A percentile compares a stretch with the other conserved stretches of the same genome.
Evolutionary conservation across 441 rosid species (phyloP).

Genomic region (Bruguiera hainesii): DNA sequence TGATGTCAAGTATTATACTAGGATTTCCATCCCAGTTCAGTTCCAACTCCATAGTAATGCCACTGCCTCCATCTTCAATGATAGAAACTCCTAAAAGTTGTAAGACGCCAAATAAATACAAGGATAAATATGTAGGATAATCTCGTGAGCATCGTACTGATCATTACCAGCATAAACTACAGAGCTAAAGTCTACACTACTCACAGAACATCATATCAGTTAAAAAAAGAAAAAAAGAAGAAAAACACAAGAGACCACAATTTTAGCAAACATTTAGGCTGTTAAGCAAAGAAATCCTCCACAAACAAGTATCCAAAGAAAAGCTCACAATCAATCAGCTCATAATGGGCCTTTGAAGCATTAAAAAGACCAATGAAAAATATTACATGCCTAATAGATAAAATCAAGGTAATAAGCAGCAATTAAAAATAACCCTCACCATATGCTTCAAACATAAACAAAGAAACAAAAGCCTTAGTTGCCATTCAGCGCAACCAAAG

Average conservation of each 20-base stretch:
- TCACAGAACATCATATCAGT: not conserved
- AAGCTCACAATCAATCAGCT: constrained; percentile 1
- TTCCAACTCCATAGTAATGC: constrained; percentile 88
- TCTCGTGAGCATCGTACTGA: not conserved
- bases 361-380: not conserved
- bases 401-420: not conserved
- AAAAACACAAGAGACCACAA: not conserved
- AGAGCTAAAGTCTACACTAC: not conserved
- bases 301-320: not conserved
- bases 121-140: not conserved
- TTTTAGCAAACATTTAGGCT: not conserved
- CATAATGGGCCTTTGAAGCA: not conserved
- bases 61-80: constrained; percentile 50
- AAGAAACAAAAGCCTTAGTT: not conserved
- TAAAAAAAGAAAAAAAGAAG: not conserved
- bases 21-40: constrained; percentile 98
- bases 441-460: not conserved
- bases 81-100: constrained; percentile 58
- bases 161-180: not conserved
- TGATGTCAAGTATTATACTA: constrained; percentile 65
- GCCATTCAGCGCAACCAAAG: not conserved
- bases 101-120: constrained; percentile 1
- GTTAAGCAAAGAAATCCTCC: not conserved
- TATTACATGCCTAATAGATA: not conserved
- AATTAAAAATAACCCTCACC: not conserved